Evolutionary conservation across 768 basidiomycete genomes (phyloP), one percentile per base, ranked within the genome.

Genomic region (Boletus eberwhitei): DNA sequence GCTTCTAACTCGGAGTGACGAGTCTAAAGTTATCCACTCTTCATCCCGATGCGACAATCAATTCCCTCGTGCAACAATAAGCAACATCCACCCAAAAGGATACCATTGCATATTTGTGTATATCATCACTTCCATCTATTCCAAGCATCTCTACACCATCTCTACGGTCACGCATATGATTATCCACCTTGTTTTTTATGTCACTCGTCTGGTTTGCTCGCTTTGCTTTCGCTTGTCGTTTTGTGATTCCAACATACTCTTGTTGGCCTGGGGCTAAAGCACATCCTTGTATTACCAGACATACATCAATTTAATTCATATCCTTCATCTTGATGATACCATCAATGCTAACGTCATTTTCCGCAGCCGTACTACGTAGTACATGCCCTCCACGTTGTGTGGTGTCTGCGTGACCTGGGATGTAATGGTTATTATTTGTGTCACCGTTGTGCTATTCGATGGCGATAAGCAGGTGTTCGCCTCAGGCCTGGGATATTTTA

Each of bases 101-200:
- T 66, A 69, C 56, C 64, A 56, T 62, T 61, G 69, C 63, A 65
- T 64, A 54, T 64, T 65, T 71, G 67, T 72, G 53, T 66, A 71
- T 61, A 72, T 55, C 67, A 71, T 59, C 61, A 61, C 22, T 60
- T 64, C 36, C 67, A 71, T 72, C 59, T 69, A 71, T 69, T 58
- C 36, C 50, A 44, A 55, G 61, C 70, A 69, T 70, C 60, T 66
- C 51, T 53, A 57, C 56, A 54, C 47, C 58, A 67, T 69, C 55
- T 68, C 58, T 53, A 55, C n/a, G 57, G 64, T 54, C 36, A 49
- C 59, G 56, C 57, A 61, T 61, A 71, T 56, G 70, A 58, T 40
- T 60, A 40, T 53, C n/a, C 35, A 47, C 48, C 49, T 59, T 59
- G 68, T 65, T 53, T 52, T 52, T 55, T 46, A 58, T 61, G 59